Conservation (phyloP, 345 rosid genomes). For the Stellera chamaejasme region DNA sequence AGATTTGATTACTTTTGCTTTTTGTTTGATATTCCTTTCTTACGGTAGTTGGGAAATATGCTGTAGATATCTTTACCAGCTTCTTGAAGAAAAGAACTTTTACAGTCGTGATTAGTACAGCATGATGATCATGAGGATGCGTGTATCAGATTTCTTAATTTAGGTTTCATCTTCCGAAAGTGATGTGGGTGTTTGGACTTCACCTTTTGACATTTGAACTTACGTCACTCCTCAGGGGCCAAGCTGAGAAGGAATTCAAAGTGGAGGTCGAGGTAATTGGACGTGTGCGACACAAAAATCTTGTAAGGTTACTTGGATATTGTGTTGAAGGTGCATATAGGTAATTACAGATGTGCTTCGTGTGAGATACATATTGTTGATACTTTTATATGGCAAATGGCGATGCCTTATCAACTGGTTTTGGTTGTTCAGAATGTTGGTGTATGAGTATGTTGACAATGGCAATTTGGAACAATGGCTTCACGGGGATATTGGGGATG, state of each 20-base stretch:
- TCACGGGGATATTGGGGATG: constrained; percentile 86
- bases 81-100: constrained; percentile 6
- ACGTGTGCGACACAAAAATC: constrained; percentile 91
- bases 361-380: background rate
- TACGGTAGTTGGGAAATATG: constrained; percentile 11
- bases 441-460: constrained; percentile 82
- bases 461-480: constrained; percentile 98
- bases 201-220: background rate
- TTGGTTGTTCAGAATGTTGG: constrained; percentile 68
- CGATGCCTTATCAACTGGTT: constrained; percentile 11
- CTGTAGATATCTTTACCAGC: constrained; percentile 17
- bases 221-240: constrained; percentile 50
- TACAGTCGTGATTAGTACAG: background rate
- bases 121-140: constrained; percentile 4
- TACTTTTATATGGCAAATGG: background rate
- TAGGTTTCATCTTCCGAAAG: background rate
- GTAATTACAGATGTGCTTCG: constrained; percentile 23
- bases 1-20: background rate
- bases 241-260: constrained; percentile 95
- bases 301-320: constrained; percentile 79
- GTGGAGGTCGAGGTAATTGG: constrained; percentile 95
- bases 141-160: background rate
- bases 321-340: constrained; percentile 97
- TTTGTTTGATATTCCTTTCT: constrained; percentile 19
- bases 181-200: background rate